Conservation (phyloP, 2,329 filamentous ascomycete genomes). For the Gremmenia infestans region DNA sequence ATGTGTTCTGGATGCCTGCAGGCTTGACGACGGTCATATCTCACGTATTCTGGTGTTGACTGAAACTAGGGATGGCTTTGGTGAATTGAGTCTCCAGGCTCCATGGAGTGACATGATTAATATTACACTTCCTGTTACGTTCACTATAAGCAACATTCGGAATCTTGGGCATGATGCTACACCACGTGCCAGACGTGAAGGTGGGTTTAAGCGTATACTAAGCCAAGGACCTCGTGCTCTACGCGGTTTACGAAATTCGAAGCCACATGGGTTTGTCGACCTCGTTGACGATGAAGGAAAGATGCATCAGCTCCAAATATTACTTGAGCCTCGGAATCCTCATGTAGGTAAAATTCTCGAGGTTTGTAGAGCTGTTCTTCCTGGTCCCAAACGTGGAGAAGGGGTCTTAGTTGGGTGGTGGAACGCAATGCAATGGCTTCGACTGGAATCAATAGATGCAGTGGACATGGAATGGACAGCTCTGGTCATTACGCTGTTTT, state of each 20-base stretch:
- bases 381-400: constrained; percentile 52
- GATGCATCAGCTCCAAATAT: constrained; percentile 62
- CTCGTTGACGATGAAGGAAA: constrained; percentile 57
- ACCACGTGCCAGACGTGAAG: constrained; percentile 49
- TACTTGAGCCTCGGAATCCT: constrained; percentile 59
- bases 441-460: constrained; percentile 40
- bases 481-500: constrained; percentile 57
- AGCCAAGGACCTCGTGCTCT: constrained; percentile 35
- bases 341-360: constrained; percentile 57
- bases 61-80: constrained; percentile 56
- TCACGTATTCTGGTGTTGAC: constrained; percentile 67
- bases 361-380: constrained; percentile 59
- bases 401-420: constrained; percentile 65
- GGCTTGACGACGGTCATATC: constrained; percentile 60
- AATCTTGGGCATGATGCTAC: constrained; percentile 53
- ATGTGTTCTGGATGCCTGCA: constrained; percentile 69
- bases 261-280: constrained; percentile 58
- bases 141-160: constrained; percentile 56
- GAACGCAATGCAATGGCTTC: constrained; percentile 67
- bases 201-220: constrained; percentile 40
- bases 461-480: constrained; percentile 65
- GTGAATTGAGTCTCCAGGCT: constrained; percentile 67
- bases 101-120: constrained; percentile 70
- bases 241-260: constrained; percentile 50
- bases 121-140: constrained; percentile 52